Evolutionary conservation across 192 early-diverging fungal genomes (phyloP).

Genomic region (Physocladia obscura): DNA sequence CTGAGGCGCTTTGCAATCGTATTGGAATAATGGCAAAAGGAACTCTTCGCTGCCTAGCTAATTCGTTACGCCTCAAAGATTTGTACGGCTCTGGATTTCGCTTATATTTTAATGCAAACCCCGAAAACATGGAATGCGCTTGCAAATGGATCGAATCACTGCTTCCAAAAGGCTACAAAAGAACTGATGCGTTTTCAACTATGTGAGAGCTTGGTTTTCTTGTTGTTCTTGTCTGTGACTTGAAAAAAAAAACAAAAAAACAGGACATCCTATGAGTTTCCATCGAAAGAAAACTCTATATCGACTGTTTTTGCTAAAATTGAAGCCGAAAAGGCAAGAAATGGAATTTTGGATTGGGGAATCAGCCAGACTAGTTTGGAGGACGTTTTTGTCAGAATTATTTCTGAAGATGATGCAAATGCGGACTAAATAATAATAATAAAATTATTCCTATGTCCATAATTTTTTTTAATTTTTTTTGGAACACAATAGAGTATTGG

Average conservation of each 20-base stretch:
- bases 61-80: constrained; percentile 66
- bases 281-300: constrained; percentile 42
- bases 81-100: constrained; percentile 73
- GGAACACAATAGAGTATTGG: too few species aligned
- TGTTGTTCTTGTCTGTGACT: neutral
- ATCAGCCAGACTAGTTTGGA: constrained; percentile 68
- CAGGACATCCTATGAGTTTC: constrained; percentile 61
- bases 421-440: constrained; percentile 16
- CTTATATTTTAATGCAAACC: constrained; percentile 49
- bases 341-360: constrained; percentile 73
- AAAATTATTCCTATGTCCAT: too few species aligned
- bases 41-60: constrained; percentile 66
- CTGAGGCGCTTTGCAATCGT: constrained; percentile 70
- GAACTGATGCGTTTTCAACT: constrained; percentile 57
- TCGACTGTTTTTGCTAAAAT: constrained; percentile 58
- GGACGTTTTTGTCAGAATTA: constrained; percentile 40
- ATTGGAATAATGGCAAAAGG: constrained; percentile 83
- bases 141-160: constrained; percentile 33
- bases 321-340: constrained; percentile 52
- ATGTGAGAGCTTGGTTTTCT: constrained; percentile 14
- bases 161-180: constrained; percentile 41
- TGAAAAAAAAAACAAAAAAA: neutral
- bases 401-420: constrained; percentile 23
- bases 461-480: too few species aligned
- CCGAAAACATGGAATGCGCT: constrained; percentile 41